Conservation (phyloP, 768 basidiomycete species). For the Agaricus sinodeliciosus region DNA sequence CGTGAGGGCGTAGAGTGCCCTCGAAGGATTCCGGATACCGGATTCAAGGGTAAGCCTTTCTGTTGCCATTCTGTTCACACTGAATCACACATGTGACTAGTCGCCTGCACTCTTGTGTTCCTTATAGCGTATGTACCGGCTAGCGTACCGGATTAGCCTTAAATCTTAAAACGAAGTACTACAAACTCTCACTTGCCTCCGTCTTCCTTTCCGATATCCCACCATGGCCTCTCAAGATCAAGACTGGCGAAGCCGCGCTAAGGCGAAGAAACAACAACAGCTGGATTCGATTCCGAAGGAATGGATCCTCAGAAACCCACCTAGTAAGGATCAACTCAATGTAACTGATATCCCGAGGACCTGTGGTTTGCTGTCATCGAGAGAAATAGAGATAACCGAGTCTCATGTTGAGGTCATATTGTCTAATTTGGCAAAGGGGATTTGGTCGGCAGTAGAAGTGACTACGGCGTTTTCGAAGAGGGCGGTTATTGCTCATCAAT, state of each 20-base stretch:
- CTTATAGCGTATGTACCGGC: too few species aligned
- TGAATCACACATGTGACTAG: too few species aligned
- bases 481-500: slow-evolving; percentile 73
- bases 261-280: slow-evolving; percentile 50
- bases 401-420: slow-evolving; percentile 40
- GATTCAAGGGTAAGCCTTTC: too few species aligned
- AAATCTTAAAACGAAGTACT: too few species aligned
- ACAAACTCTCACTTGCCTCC: not conserved
- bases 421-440: slow-evolving; percentile 40
- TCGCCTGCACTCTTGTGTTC: too few species aligned
- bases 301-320: slow-evolving; percentile 48
- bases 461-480: slow-evolving; percentile 71
- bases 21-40: too few species aligned
- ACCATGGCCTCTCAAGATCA: slow-evolving; percentile 18
- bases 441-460: slow-evolving; percentile 63
- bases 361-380: slow-evolving; percentile 49
- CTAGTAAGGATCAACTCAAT: slow-evolving; percentile 40
- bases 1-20: too few species aligned
- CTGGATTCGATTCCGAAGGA: slow-evolving; percentile 52
- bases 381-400: slow-evolving; percentile 42
- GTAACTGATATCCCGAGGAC: slow-evolving; percentile 48
- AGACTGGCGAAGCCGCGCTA: slow-evolving; percentile 46
- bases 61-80: too few species aligned
- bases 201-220: not conserved
- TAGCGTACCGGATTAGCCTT: too few species aligned